phyloP scores from a whole-genome alignment of 2,329 filamentous ascomycete species.

The Penicillium paneum region DNA sequence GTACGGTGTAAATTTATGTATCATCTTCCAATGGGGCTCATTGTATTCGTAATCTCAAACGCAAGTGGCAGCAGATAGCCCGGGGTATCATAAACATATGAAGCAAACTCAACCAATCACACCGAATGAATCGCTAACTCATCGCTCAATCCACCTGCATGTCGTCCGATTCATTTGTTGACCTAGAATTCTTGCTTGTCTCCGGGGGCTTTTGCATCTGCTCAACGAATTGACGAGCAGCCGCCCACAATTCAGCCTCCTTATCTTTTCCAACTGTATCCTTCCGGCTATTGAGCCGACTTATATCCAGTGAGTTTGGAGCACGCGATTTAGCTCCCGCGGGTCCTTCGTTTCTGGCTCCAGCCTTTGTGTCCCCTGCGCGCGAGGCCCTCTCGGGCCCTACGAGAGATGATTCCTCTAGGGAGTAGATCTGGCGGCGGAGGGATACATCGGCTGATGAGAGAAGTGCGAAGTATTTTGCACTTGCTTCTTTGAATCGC shows the following conservation, averaged over 20 bases:
- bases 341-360: slow-evolving; percentile 24
- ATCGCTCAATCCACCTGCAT: slow-evolving; percentile 41
- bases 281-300: slow-evolving; percentile 83
- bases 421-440: slow-evolving; percentile 70
- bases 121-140: slow-evolving; percentile 46
- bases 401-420: slow-evolving; percentile 79
- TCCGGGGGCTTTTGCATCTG: slow-evolving; percentile 25
- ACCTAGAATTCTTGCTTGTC: slow-evolving; percentile 9
- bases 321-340: slow-evolving; percentile 24
- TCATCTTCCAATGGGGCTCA: slow-evolving; percentile 9
- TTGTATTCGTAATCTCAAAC: slow-evolving; percentile 2
- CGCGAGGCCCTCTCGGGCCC: slow-evolving; percentile 40
- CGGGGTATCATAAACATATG: slow-evolving; percentile 13
- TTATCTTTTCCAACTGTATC: slow-evolving; percentile 78
- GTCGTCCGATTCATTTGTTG: slow-evolving; percentile 24
- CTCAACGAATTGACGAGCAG: slow-evolving; percentile 56
- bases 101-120: background rate
- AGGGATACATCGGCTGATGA: slow-evolving; percentile 72
- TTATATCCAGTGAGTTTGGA: slow-evolving; percentile 70
- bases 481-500: slow-evolving; percentile 55
- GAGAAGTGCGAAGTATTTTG: slow-evolving; percentile 67
- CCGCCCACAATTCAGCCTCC: slow-evolving; percentile 74
- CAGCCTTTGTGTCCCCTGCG: slow-evolving; percentile 31
- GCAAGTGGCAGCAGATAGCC: background rate
- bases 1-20: background rate